A percentile compares a stretch with the other conserved stretches of the same genome.
Conservation (phyloP, 257 asterid genomes). For the Sherardia arvensis region DNA sequence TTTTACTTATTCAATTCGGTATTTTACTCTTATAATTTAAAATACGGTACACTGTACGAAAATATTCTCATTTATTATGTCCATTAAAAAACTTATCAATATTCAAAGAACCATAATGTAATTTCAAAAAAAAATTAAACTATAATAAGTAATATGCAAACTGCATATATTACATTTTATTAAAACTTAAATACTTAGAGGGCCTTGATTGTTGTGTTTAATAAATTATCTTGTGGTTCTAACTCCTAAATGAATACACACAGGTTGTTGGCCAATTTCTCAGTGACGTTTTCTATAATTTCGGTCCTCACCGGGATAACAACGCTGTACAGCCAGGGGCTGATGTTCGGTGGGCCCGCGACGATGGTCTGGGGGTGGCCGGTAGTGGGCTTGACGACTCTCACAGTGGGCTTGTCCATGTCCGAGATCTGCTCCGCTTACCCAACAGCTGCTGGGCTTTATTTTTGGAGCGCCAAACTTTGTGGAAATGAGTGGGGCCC, state of each 20-base stretch:
- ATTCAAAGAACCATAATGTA: too few species aligned
- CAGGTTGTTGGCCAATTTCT: slow-evolving; percentile 7
- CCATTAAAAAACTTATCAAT: too few species aligned
- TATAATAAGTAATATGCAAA: too few species aligned
- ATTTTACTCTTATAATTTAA: too few species aligned
- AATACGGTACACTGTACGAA: too few species aligned
- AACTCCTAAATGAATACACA: background rate
- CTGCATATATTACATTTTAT: too few species aligned
- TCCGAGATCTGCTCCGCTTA: slow-evolving; percentile 62
- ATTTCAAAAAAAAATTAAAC: too few species aligned
- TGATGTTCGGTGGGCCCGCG: slow-evolving; percentile 22
- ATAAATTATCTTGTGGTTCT: too few species aligned
- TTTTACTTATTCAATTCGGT: too few species aligned
- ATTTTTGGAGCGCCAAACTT: slow-evolving; percentile 50
- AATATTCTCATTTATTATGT: too few species aligned
- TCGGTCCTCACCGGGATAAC: slow-evolving; percentile 9
- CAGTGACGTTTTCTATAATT: slow-evolving; percentile 1
- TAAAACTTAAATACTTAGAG: too few species aligned
- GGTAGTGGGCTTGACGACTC: slow-evolving; percentile 35
- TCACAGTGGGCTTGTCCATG: slow-evolving; percentile 40
- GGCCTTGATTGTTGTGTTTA: too few species aligned
- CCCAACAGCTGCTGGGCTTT: slow-evolving; percentile 62
- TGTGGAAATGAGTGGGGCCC: slow-evolving; percentile 39
- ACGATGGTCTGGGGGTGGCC: slow-evolving; percentile 61
- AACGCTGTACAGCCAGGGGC: slow-evolving; percentile 8